Percentiles rank a stretch among this genome's conserved stretches.
Conservation (phyloP, 2,329 filamentous ascomycete genomes). For the Leptographium lundbergii region DNA sequence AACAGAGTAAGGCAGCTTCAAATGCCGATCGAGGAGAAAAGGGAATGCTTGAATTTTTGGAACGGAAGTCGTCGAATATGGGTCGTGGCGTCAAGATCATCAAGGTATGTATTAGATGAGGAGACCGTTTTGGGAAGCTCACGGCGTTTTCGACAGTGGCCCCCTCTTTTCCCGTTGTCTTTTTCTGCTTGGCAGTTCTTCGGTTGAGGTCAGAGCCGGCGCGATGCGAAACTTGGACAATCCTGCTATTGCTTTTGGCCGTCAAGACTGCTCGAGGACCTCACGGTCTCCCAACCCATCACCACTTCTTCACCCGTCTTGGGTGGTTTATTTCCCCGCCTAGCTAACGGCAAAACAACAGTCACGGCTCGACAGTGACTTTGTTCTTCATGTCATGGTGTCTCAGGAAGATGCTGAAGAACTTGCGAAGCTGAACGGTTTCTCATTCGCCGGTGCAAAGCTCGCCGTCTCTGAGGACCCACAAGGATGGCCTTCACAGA, state of each 20-base stretch:
- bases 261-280: constrained; percentile 2
- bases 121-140: background rate
- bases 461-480: constrained; percentile 41
- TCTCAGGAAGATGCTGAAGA: constrained; percentile 50
- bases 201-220: background rate
- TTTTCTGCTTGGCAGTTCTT: background rate
- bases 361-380: constrained; percentile 58
- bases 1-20: constrained; percentile 52
- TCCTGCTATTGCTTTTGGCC: background rate
- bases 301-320: background rate
- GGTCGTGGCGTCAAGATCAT: constrained; percentile 50
- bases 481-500: constrained; percentile 23
- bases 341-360: constrained; percentile 52
- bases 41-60: constrained; percentile 54
- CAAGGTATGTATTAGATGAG: constrained; percentile 54
- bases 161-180: background rate
- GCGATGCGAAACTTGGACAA: background rate
- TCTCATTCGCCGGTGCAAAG: constrained; percentile 51
- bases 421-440: constrained; percentile 55
- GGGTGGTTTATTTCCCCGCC: constrained; percentile 22
- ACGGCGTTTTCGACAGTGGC: constrained; percentile 1
- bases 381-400: constrained; percentile 50
- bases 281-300: background rate
- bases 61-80: constrained; percentile 53
- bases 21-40: constrained; percentile 56